Percentiles rank a stretch among this genome's conserved stretches.
Evolutionary conservation across 768 basidiomycete species (phyloP).

Genomic region (Psilocybe sp.): DNA sequence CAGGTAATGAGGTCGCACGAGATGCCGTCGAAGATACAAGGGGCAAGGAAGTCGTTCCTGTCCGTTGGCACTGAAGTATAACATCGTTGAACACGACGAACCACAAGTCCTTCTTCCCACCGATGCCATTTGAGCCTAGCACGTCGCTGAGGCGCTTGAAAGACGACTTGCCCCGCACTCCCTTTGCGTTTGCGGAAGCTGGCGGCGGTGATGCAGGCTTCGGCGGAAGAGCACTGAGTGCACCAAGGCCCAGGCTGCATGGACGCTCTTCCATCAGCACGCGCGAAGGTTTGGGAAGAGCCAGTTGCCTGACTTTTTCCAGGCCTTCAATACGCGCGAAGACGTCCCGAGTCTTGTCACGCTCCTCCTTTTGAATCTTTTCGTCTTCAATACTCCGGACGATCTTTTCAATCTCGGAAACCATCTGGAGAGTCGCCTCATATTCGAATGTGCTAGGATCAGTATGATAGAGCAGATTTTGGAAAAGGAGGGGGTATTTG

Average conservation of each 20-base stretch:
- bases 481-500: constrained; percentile 96
- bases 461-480: constrained; percentile 94
- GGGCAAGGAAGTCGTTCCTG: constrained; percentile 84
- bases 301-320: constrained; percentile 90
- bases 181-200: constrained; percentile 42
- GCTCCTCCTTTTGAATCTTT: constrained; percentile 94
- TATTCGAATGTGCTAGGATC: constrained; percentile 98
- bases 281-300: constrained; percentile 85
- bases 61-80: constrained; percentile 85
- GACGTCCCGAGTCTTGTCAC: constrained; percentile 92
- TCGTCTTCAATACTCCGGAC: constrained; percentile 98
- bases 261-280: constrained; percentile 81
- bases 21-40: constrained; percentile 66
- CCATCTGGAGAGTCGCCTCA: constrained; percentile 94
- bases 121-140: constrained; percentile 57
- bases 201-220: constrained; percentile 43
- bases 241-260: constrained; percentile 35
- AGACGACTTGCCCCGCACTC: constrained; percentile 78
- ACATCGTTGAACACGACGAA: constrained; percentile 96
- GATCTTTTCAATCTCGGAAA: constrained; percentile 94
- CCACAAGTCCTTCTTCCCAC: constrained; percentile 87
- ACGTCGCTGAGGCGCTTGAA: constrained; percentile 90
- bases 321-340: constrained; percentile 96
- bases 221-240: constrained; percentile 20
- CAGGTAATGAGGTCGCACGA: constrained; percentile 77